Conservation (phyloP, 2,329 filamentous ascomycete species). For the Drechslera avenae region DNA sequence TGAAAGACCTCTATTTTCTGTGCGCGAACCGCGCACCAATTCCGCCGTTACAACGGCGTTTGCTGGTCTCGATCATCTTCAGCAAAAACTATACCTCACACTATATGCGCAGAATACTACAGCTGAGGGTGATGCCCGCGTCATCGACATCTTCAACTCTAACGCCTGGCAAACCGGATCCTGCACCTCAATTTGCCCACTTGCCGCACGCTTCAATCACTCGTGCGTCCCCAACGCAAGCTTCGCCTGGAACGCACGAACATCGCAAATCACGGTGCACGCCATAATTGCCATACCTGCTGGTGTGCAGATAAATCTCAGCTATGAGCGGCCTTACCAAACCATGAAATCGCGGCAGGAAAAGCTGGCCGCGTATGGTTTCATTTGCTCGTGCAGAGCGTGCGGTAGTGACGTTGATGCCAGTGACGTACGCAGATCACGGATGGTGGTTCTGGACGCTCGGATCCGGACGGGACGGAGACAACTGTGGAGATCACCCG, state of each 20-base stretch:
- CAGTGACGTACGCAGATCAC: slow-evolving; percentile 22
- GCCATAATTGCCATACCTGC: slow-evolving; percentile 34
- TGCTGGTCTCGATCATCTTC: slow-evolving; percentile 1
- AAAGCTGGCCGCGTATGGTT: slow-evolving; percentile 30
- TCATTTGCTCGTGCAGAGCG: slow-evolving; percentile 31
- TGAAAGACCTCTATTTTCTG: slow-evolving; percentile 44
- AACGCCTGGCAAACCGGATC: slow-evolving; percentile 28
- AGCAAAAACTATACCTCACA: slow-evolving; percentile 21
- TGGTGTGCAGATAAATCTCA: slow-evolving; percentile 40
- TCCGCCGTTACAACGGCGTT: slow-evolving; percentile 19
- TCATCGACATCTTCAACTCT: slow-evolving; percentile 30
- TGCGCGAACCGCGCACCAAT: slow-evolving; percentile 32
- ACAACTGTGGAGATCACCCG: slow-evolving; percentile 19
- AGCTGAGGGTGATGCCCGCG: slow-evolving; percentile 7
- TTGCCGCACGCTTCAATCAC: slow-evolving; percentile 44
- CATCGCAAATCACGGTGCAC: slow-evolving; percentile 25
- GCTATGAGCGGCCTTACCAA: slow-evolving; percentile 35
- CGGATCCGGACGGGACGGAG: slow-evolving; percentile 16
- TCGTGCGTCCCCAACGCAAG: slow-evolving; percentile 42
- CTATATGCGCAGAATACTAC: slow-evolving; percentile 16
- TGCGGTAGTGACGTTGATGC: slow-evolving; percentile 20
- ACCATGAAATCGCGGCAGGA: slow-evolving; percentile 18
- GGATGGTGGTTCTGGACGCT: slow-evolving; percentile 21
- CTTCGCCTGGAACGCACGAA: slow-evolving; percentile 31
- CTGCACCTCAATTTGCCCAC: slow-evolving; percentile 34